Percentiles rank a stretch among this genome's conserved stretches.
Conservation (phyloP, 306 rosid genomes). For the Castanospermum australe region DNA sequence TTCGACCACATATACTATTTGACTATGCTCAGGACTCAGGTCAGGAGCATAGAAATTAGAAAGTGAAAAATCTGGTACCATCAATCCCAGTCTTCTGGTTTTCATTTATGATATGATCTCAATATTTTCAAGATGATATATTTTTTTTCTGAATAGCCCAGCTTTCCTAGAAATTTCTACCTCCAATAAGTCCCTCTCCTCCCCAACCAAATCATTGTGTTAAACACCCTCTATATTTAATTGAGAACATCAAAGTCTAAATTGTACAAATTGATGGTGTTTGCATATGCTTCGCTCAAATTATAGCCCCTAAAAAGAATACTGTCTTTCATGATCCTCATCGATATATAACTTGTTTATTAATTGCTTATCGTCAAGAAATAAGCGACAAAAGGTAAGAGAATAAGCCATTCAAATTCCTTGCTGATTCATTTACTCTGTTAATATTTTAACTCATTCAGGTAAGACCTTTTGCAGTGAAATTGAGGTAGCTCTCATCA, state of each 20-base stretch:
- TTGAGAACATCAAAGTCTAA: neutral
- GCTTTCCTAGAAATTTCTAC: neutral
- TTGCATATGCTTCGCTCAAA: neutral
- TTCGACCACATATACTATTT: neutral
- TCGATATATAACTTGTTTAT: no score
- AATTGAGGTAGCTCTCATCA: neutral
- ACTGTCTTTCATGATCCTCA: neutral
- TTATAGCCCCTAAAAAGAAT: neutral
- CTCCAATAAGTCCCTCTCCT: neutral
- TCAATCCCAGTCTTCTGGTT: no score
- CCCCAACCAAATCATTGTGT: neutral
- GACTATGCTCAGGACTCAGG: slow-evolving; percentile 9
- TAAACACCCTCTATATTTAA: neutral
- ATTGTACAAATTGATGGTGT: neutral
- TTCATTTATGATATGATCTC: no score
- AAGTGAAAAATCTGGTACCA: neutral
- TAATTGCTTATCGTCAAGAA: no score
- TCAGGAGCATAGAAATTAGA: neutral
- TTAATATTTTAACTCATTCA: neutral
- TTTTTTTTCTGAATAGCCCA: neutral
- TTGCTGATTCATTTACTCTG: neutral
- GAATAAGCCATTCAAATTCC: no score
- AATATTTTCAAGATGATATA: no score
- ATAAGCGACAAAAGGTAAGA: no score
- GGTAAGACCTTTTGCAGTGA: neutral